phyloP scores from a whole-genome alignment of 2,329 filamentous ascomycete species.

The Colletotrichum tofieldiae region DNA sequence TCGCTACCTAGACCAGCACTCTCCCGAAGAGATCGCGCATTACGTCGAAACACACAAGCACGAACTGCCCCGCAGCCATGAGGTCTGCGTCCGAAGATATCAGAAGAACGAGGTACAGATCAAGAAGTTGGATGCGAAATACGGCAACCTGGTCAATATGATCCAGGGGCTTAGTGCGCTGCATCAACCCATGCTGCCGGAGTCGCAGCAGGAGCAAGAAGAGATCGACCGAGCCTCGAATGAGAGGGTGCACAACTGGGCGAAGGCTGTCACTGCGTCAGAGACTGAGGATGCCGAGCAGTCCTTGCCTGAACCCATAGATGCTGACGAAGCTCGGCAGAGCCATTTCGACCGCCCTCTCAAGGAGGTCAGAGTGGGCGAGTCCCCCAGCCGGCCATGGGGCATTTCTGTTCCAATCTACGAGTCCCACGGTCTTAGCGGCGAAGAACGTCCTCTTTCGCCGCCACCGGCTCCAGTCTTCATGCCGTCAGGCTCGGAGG shows the following conservation, averaged over 20 bases:
- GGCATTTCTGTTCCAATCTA: slow-evolving; percentile 85
- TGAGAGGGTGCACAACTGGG: slow-evolving; percentile 88
- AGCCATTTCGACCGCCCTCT: slow-evolving; percentile 87
- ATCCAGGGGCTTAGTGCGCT: slow-evolving; percentile 90
- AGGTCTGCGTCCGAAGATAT: slow-evolving; percentile 91
- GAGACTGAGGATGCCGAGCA: slow-evolving; percentile 58
- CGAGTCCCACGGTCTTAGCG: slow-evolving; percentile 56
- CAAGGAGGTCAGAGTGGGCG: slow-evolving; percentile 92
- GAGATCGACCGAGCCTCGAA: slow-evolving; percentile 70
- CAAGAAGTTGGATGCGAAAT: slow-evolving; percentile 92
- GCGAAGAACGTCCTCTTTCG: slow-evolving; percentile 63
- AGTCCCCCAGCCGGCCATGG: slow-evolving; percentile 94
- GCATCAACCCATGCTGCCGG: slow-evolving; percentile 88
- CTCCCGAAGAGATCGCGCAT: slow-evolving; percentile 91
- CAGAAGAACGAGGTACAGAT: slow-evolving; percentile 90
- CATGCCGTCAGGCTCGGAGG: slow-evolving; percentile 58
- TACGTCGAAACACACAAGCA: slow-evolving; percentile 98
- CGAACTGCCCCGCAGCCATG: slow-evolving; percentile 92
- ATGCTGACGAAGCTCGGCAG: slow-evolving; percentile 72
- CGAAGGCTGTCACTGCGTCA: slow-evolving; percentile 77
- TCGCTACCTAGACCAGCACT: slow-evolving; percentile 91
- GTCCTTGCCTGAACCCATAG: slow-evolving; percentile 40
- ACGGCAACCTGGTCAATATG: slow-evolving; percentile 93
- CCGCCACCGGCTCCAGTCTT: slow-evolving; percentile 72
- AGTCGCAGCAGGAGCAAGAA: slow-evolving; percentile 65